Conservation (phyloP, 495 filamentous ascomycete genomes). For the Mytilinidion resinicola region DNA sequence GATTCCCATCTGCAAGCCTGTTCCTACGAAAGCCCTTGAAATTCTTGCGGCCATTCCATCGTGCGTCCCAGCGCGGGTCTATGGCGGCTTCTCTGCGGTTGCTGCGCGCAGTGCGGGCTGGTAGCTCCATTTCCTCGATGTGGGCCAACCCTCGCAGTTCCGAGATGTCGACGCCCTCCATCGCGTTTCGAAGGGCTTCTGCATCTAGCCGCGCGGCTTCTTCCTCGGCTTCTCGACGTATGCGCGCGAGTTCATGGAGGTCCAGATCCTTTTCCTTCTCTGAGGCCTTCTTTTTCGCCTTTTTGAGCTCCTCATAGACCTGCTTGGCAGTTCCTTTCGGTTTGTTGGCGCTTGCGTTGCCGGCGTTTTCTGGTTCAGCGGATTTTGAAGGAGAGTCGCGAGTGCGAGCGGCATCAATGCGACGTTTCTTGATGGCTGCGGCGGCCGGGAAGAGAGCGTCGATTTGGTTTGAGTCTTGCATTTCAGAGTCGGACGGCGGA, state of each 20-base stretch:
- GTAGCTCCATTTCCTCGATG: conserved; percentile 71
- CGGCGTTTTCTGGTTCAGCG: conserved; percentile 15
- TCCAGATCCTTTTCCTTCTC: conserved; percentile 41
- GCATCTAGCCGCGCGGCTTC: conserved; percentile 54
- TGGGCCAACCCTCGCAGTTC: conserved; percentile 70
- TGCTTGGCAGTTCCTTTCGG: conserved; percentile 9
- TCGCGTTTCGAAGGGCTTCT: conserved; percentile 45
- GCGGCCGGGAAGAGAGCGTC: conserved; percentile 64
- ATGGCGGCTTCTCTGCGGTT: conserved; percentile 34
- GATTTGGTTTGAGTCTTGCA: conserved; percentile 50
- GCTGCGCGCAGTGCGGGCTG: conserved; percentile 21
- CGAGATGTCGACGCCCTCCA: conserved; percentile 58
- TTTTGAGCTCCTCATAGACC: conserved; percentile 13
- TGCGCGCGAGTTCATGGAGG: conserved; percentile 60
- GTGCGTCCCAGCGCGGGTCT: conserved; percentile 72
- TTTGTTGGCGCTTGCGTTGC: conserved; percentile 30
- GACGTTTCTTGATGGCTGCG: conserved; percentile 63
- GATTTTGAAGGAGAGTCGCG: conserved; percentile 17
- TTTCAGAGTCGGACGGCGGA: conserved; percentile 32
- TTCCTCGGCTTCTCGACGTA: conserved; percentile 64
- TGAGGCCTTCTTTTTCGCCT: conserved; percentile 35
- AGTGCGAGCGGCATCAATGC: conserved; percentile 40
- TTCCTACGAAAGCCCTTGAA: conserved; percentile 80
- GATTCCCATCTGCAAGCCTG: conserved; percentile 38
- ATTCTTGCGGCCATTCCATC: conserved; percentile 94